Base-by-base conservation (phyloP, 2,329 filamentous ascomycete species). In the Thielaviopsis musarum region DNA sequence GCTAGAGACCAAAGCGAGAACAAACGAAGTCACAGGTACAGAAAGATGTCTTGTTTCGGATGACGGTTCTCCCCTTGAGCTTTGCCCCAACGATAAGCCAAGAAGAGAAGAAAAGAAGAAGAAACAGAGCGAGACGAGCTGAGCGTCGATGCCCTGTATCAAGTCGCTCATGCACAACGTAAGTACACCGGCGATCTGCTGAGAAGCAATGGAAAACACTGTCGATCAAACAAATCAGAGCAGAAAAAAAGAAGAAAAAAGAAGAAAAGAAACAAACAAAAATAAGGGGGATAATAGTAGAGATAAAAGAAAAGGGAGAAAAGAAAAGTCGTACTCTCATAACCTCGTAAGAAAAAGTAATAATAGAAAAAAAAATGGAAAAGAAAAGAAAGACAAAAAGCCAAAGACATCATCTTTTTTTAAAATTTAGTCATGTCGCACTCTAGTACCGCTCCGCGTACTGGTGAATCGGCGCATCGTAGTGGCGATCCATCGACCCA, bases 261-360 rank as follows among this genome's bases (percentile, higher is more conserved):
- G n/a, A n/a, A n/a, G n/a, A n/a, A n/a, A n/a, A n/a, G n/a, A n/a
- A n/a, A 61, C 57, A 64, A 65, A 62, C 66, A 64, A 65, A 62
- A 66, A 57, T 61, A 65, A 64, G 61, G 61, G 64, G 56, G 63
- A 62, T 58, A 48, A 62, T 59, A 62, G 61, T 54, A 60, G 59
- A 59, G 57, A 61, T 41, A 57, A 55, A 57, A 63, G 59, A 12
- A 34, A 34, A 34, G 9, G 9, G 9, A 59, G 60, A 60, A 61
- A 61, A 56, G 61, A 59, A 62, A 30, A 56, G 57, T 58, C 56
- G 53, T 59, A 52, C 38, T 49, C 56, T 59, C 56, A 59, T 63
- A 63, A 62, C 58, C 41, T 52, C 60, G 57, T 62, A 62, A 62
- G 55, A 57, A 63, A 54, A 52, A 34, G 30, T 6, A 34, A 12